Evolutionary conservation across 176 grass and related monocot genomes (phyloP), one percentile per base, ranked within the genome.

Genomic region (Juncus inflexus): DNA sequence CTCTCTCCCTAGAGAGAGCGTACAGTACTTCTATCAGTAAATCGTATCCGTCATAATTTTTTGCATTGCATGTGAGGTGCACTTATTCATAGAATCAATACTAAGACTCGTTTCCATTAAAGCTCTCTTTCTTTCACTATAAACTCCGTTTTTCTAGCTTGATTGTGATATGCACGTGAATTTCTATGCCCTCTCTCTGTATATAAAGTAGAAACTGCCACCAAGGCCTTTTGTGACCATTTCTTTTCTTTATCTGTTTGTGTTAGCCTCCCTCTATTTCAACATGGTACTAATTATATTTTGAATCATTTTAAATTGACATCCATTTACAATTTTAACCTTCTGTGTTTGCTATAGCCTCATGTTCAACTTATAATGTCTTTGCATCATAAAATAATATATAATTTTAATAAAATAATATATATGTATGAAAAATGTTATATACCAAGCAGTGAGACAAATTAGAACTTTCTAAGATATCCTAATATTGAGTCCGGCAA

Each of bases 21-120:
- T 9, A 68, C 65, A 37, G 65, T 55, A 35, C 16, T 16, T 15
- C 12, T 64, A 9, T 52, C 2, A 2, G 13, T 54, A 58, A 19
- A 58, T 42, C 56, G 55, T 11, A 35, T 72, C 70, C 68, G 55
- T 59, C 53, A 60, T 60, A 28, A 59, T 60, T 50, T 52, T 71
- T 42, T 49, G 14, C n/a, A 38, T 58, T 11, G 39, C 53, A 71
- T 71, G 54, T 71, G 68, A 71, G 40, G 55, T 71, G 53, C 55
- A 71, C 68, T 71, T 71, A 71, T 71, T 12, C 39, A 55, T 42
- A 53, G 28, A 68, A 68, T 40, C 37, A 59, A 71, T 59, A 58
- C 66, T 8, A 70, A 53, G 19, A 69, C 10, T 35, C 37, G 55
- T 42, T 42, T 59, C 19, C 68, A 71, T 45, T 71, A 47, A 43